phyloP scores from a whole-genome alignment of 2,329 filamentous ascomycete species.

The Leptographium lundbergii region DNA sequence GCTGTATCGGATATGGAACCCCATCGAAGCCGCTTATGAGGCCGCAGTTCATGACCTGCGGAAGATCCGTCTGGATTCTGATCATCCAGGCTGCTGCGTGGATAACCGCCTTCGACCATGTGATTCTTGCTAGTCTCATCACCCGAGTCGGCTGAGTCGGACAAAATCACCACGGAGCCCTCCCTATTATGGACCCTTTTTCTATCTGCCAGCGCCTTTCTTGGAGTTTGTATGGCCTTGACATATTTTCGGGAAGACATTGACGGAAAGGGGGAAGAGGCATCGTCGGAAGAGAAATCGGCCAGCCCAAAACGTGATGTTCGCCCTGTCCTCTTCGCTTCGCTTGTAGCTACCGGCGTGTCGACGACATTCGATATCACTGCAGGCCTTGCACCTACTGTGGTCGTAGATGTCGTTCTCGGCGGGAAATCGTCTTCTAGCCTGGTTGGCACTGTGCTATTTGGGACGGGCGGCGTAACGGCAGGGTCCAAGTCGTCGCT shows the following conservation, averaged over 20 bases:
- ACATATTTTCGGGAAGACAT: background rate
- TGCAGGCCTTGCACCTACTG: background rate
- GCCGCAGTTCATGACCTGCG: background rate
- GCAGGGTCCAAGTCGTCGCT: conserved; percentile 5
- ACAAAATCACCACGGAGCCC: background rate
- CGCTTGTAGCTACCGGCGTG: background rate
- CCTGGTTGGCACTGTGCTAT: background rate
- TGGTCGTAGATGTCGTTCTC: background rate
- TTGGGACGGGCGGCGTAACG: background rate
- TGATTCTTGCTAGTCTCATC: background rate
- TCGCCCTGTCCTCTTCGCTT: background rate
- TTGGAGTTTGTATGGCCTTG: background rate
- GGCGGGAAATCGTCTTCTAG: background rate
- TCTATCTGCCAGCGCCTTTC: background rate
- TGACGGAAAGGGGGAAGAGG: background rate
- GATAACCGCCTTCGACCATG: background rate
- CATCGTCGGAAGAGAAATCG: background rate
- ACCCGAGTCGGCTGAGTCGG: background rate
- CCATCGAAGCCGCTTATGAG: background rate
- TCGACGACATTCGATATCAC: background rate
- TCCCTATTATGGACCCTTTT: background rate
- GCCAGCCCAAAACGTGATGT: background rate
- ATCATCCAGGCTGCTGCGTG: background rate
- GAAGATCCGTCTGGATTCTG: too few relatives aligned
- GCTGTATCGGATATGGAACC: background rate